Conservation (phyloP, 2,329 filamentous ascomycete species). For the Cercospora beticola region DNA sequence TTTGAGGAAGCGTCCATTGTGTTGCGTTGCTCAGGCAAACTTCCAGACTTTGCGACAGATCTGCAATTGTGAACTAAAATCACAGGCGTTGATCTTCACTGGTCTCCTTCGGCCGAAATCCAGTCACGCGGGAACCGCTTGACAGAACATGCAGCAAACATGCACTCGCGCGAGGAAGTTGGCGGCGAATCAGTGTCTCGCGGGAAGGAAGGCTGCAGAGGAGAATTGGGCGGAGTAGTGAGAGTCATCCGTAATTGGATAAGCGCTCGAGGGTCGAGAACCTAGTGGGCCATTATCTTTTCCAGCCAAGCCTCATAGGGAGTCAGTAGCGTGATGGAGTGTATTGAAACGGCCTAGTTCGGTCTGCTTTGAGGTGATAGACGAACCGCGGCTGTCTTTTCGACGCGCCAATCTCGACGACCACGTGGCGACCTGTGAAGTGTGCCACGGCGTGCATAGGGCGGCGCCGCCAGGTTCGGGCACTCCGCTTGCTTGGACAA, state of each 20-base stretch:
- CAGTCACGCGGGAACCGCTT: not conserved
- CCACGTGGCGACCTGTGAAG: slow-evolving; percentile 2
- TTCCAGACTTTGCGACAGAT: not conserved
- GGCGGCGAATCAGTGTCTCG: not conserved
- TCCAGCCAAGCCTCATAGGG: slow-evolving; percentile 7
- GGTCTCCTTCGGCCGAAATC: not conserved
- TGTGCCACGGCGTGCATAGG: not conserved
- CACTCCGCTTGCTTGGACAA: not conserved
- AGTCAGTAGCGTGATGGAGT: slow-evolving; percentile 1
- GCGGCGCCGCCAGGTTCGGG: not conserved
- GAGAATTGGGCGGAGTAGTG: not conserved
- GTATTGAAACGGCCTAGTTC: not conserved
- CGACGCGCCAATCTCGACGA: not conserved
- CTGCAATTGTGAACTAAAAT: not conserved
- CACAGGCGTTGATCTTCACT: not conserved
- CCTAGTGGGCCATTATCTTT: not conserved
- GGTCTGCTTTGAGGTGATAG: not conserved
- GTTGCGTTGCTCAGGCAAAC: not conserved
- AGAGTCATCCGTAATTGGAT: not conserved
- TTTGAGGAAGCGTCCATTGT: not conserved
- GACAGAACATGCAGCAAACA: slow-evolving; percentile 1
- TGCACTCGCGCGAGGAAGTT: not conserved
- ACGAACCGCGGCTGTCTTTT: slow-evolving; percentile 3
- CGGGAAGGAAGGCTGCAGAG: not conserved
- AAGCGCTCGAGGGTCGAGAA: slow-evolving; percentile 1